Conservation (phyloP, 768 basidiomycete species). For the Daedaleopsis sinensis region DNA sequence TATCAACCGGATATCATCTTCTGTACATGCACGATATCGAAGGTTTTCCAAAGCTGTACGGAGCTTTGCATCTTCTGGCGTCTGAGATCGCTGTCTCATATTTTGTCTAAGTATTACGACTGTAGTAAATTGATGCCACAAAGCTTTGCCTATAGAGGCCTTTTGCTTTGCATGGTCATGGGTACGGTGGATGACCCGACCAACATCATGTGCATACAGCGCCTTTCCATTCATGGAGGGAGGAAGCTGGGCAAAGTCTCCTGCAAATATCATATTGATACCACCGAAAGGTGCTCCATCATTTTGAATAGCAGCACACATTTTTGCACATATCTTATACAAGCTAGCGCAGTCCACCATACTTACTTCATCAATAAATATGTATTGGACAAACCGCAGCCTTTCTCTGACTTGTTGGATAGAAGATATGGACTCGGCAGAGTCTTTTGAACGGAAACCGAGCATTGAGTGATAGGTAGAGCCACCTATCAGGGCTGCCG, state of each 20-base stretch:
- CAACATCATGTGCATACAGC: no score
- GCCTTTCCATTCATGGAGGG: no score
- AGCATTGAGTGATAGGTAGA: constrained; percentile 14
- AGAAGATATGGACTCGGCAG: background rate
- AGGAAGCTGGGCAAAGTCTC: constrained; percentile 39
- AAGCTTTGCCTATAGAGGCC: constrained; percentile 12
- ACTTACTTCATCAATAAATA: constrained; percentile 43
- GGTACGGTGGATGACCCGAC: no score
- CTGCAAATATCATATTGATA: constrained; percentile 44
- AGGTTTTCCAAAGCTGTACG: constrained; percentile 27
- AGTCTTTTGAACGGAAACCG: background rate
- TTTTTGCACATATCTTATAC: constrained; percentile 29
- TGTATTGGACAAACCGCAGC: constrained; percentile 36
- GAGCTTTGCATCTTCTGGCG: constrained; percentile 30
- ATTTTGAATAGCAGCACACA: constrained; percentile 23
- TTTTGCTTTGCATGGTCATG: background rate
- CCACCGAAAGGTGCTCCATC: constrained; percentile 36
- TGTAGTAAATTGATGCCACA: constrained; percentile 22
- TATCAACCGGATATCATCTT: no score
- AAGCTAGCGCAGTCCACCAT: constrained; percentile 1
- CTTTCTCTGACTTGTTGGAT: background rate
- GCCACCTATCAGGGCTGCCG: constrained; percentile 18
- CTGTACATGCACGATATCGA: no score
- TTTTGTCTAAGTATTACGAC: constrained; percentile 24
- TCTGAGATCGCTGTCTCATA: constrained; percentile 15